Conservation (phyloP, 1,139 yeast genomes). For the Eremothecium cymbalariae region DNA sequence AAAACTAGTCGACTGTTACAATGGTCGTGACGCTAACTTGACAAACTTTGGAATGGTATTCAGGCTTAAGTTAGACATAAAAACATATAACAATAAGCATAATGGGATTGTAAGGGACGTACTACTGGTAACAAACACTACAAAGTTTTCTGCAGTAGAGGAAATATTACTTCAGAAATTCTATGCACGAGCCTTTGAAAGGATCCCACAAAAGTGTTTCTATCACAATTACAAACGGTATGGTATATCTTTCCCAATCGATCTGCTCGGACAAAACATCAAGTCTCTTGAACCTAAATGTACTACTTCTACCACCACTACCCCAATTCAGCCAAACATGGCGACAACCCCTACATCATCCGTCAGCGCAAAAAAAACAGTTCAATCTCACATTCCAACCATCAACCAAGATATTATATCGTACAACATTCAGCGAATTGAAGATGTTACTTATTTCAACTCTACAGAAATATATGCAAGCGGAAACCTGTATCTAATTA, state of each 20-base stretch:
- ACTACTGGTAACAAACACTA: conserved; percentile 11
- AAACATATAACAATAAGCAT: conserved; percentile 17
- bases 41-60: conserved; percentile 25
- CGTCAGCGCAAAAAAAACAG: background rate
- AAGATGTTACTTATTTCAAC: conserved; percentile 6
- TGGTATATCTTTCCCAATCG: conserved; percentile 1
- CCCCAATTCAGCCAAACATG: background rate
- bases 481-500: conserved; percentile 4
- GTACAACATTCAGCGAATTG: background rate
- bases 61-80: conserved; percentile 18
- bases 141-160: conserved; percentile 7
- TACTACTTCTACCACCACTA: too few species aligned
- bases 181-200: conserved; percentile 8
- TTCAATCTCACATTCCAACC: conserved; percentile 1
- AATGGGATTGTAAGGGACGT: conserved; percentile 23
- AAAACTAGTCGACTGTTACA: conserved; percentile 9
- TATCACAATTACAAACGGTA: conserved; percentile 5
- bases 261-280: background rate
- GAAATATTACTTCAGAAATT: conserved; percentile 4
- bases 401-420: conserved; percentile 1
- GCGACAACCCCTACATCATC: background rate
- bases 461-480: background rate
- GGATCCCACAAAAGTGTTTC: conserved; percentile 6
- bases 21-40: conserved; percentile 17
- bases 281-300: too few species aligned